phyloP scores from a whole-genome alignment of 2,329 filamentous ascomycete species.

The Onygenales sp. region DNA sequence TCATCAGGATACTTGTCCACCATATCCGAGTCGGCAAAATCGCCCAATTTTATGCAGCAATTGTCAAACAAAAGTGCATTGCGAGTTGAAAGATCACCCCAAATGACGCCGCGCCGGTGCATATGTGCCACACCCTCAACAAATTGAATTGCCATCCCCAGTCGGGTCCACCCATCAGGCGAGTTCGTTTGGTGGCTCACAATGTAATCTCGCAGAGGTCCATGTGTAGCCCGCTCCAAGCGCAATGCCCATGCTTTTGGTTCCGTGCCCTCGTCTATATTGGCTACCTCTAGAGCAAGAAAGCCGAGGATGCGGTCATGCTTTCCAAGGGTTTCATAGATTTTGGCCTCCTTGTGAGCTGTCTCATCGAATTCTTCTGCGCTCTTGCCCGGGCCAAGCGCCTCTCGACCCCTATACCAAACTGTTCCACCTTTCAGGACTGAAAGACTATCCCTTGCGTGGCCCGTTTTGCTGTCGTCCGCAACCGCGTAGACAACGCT shows the following conservation, averaged over 20 bases:
- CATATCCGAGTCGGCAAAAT: constrained; percentile 5
- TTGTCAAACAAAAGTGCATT: constrained; percentile 6
- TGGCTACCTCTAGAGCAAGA: constrained; percentile 3
- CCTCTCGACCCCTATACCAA: constrained; percentile 6
- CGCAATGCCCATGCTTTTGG: constrained; percentile 7
- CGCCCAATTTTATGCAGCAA: constrained; percentile 5
- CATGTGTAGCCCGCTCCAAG: constrained; percentile 5
- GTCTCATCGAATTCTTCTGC: constrained; percentile 5
- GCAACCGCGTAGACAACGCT: constrained; percentile 6
- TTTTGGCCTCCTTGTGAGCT: constrained; percentile 4
- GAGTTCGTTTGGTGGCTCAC: constrained; percentile 1
- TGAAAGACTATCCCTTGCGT: constrained; percentile 2
- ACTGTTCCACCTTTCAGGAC: constrained; percentile 7
- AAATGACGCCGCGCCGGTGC: constrained; percentile 1
- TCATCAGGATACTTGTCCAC: constrained; percentile 2
- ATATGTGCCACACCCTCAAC: constrained; percentile 3
- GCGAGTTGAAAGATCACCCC: constrained; percentile 6
- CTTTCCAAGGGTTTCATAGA: constrained; percentile 4
- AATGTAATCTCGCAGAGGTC: constrained; percentile 3
- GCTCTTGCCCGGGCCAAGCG: constrained; percentile 6
- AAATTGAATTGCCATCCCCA: constrained; percentile 5
- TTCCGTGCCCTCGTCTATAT: neutral
- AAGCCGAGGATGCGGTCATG: constrained; percentile 6
- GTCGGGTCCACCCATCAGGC: neutral
- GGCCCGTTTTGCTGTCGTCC: constrained; percentile 3